Conservation (phyloP, 495 filamentous ascomycete genomes). For the Podospora conica region DNA sequence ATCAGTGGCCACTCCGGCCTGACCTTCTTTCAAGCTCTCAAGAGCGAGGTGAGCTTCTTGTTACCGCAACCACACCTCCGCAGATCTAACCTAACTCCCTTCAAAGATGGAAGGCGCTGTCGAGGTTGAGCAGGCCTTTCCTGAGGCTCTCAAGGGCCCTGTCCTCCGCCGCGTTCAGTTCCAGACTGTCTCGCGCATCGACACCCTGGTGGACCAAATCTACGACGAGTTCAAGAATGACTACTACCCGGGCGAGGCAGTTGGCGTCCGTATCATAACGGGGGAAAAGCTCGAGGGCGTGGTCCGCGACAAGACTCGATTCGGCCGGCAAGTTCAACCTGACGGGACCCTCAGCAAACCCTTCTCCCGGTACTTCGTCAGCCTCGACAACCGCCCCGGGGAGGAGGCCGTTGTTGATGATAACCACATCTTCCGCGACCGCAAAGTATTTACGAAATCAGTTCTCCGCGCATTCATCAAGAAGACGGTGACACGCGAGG, state of each 20-base stretch:
- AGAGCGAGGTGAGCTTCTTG: slow-evolving; percentile 77
- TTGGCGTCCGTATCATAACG: slow-evolving; percentile 63
- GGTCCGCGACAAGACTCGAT: slow-evolving; percentile 81
- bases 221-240: slow-evolving; percentile 82
- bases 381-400: slow-evolving; percentile 58
- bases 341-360: slow-evolving; percentile 61
- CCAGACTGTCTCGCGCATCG: slow-evolving; percentile 81
- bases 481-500: slow-evolving; percentile 82
- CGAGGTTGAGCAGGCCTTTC: slow-evolving; percentile 86
- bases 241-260: slow-evolving; percentile 87
- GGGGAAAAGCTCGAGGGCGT: slow-evolving; percentile 68
- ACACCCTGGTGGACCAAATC: slow-evolving; percentile 65
- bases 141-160: slow-evolving; percentile 84
- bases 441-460: slow-evolving; percentile 91
- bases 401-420: slow-evolving; percentile 77
- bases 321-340: slow-evolving; percentile 49
- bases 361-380: slow-evolving; percentile 77
- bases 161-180: slow-evolving; percentile 88
- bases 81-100: not conserved
- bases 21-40: slow-evolving; percentile 88
- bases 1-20: slow-evolving; percentile 90
- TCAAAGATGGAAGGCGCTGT: slow-evolving; percentile 71
- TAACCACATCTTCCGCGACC: slow-evolving; percentile 76
- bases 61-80: not conserved
- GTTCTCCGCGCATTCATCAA: slow-evolving; percentile 92